phyloP scores from a whole-genome alignment of 2,329 filamentous ascomycete species.

The Aspergillus japonicus region DNA sequence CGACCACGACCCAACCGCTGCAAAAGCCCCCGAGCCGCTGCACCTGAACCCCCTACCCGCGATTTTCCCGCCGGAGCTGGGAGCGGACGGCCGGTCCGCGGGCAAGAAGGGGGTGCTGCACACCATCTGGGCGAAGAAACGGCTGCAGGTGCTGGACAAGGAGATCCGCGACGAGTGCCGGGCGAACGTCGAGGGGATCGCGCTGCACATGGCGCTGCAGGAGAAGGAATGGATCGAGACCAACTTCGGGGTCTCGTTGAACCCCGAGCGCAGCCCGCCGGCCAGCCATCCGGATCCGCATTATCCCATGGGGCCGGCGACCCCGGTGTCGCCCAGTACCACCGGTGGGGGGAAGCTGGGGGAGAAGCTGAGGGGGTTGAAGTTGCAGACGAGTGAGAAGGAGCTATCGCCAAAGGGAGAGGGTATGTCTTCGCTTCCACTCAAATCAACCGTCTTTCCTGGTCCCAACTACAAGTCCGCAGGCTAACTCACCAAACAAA shows the following conservation, averaged over 20 bases:
- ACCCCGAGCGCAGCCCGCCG: conserved; percentile 33
- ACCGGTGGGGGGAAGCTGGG: conserved; percentile 66
- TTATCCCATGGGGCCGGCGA: conserved; percentile 49
- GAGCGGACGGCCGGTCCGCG: conserved; percentile 62
- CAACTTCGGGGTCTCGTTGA: conserved; percentile 66
- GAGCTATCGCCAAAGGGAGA: conserved; percentile 58
- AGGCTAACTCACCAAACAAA: too few relatives aligned
- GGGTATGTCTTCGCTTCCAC: conserved; percentile 45
- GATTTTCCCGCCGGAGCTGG: conserved; percentile 77
- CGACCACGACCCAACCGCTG: neutral
- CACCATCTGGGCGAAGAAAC: conserved; percentile 85
- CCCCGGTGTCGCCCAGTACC: conserved; percentile 61
- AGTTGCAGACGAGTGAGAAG: conserved; percentile 69
- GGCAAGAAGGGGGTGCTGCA: conserved; percentile 81
- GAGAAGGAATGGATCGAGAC: conserved; percentile 83
- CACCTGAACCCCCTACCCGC: conserved; percentile 79
- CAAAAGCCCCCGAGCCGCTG: conserved; percentile 37
- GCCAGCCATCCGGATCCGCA: conserved; percentile 26
- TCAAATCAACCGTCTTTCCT: too few relatives aligned
- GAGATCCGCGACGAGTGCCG: conserved; percentile 75
- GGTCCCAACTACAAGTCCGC: too few relatives aligned
- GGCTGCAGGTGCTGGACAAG: conserved; percentile 69
- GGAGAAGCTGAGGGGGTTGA: conserved; percentile 77
- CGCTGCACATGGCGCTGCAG: conserved; percentile 76
- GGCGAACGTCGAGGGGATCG: conserved; percentile 76